Conservation (phyloP, 176 grass and related monocot genomes). For the Eragrostis curvula region DNA sequence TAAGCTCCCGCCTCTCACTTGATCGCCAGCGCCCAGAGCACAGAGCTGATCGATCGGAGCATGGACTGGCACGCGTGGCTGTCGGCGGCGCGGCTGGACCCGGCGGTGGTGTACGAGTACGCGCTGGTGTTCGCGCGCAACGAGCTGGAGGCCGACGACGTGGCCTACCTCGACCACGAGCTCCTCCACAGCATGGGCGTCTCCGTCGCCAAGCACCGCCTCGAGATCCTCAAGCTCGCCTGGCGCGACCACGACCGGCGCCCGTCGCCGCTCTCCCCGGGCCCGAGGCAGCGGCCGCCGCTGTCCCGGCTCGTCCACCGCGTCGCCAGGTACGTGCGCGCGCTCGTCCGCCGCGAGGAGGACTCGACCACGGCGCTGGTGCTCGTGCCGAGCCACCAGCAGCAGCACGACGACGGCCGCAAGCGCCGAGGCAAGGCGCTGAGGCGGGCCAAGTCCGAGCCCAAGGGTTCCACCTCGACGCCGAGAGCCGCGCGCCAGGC, state of each 20-base stretch:
- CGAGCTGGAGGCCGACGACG: slow-evolving; percentile 70
- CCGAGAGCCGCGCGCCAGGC: neutral
- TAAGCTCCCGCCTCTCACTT: neutral
- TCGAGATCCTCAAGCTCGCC: slow-evolving; percentile 88
- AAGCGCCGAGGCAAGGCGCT: slow-evolving; percentile 34
- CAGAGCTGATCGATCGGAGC: neutral
- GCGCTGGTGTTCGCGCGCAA: slow-evolving; percentile 60
- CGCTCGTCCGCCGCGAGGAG: slow-evolving; percentile 36
- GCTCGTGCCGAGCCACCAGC: slow-evolving; percentile 44
- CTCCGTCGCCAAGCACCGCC: slow-evolving; percentile 84
- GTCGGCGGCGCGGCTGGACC: slow-evolving; percentile 47
- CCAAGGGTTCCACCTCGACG: slow-evolving; percentile 4
- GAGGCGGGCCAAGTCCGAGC: slow-evolving; percentile 34
- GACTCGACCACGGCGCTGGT: slow-evolving; percentile 46
- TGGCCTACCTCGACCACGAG: slow-evolving; percentile 63
- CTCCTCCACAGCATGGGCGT: slow-evolving; percentile 85
- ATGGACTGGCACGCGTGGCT: slow-evolving; percentile 80
- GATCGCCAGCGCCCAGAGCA: neutral
- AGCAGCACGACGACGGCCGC: neutral
- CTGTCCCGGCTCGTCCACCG: slow-evolving; percentile 15
- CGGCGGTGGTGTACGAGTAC: slow-evolving; percentile 58
- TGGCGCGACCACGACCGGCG: slow-evolving; percentile 27
- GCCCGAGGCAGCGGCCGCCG: too few relatives aligned
- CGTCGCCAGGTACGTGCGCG: slow-evolving; percentile 48
- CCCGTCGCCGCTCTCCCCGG: neutral